Evolutionary conservation across 805 yeast genomes (phyloP).

Genomic region (Yarrowia divulgata): DNA sequence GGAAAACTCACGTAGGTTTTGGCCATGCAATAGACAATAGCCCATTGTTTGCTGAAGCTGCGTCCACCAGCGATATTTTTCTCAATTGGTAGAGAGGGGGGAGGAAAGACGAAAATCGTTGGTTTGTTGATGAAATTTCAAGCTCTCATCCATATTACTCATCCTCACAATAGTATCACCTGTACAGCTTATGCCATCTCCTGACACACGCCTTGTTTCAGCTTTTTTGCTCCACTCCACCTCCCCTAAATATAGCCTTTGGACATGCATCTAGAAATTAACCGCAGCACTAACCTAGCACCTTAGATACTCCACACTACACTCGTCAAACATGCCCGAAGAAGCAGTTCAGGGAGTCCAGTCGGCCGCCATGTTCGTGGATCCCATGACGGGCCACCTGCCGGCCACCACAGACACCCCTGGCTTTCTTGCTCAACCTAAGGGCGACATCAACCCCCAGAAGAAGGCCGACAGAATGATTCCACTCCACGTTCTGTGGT

Average conservation of each 20-base stretch:
- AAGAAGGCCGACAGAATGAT: slow-evolving; percentile 24
- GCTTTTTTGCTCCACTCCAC: slow-evolving; percentile 4
- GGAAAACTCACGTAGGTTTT: slow-evolving; percentile 7
- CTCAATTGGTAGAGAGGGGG: not conserved
- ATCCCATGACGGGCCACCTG: slow-evolving; percentile 34
- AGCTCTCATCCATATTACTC: too few relatives aligned
- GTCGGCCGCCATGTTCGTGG: slow-evolving; percentile 37
- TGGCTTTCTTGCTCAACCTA: not conserved
- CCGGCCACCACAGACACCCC: slow-evolving; percentile 36
- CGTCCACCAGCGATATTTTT: not conserved
- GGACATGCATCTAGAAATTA: slow-evolving; percentile 25
- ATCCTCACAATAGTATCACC: too few relatives aligned
- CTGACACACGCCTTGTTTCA: slow-evolving; percentile 14
- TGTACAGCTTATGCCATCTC: not conserved
- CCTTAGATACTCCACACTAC: slow-evolving; percentile 1
- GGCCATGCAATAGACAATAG: slow-evolving; percentile 10
- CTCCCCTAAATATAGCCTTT: slow-evolving; percentile 13
- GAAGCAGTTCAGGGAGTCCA: slow-evolving; percentile 3
- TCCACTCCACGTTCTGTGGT: slow-evolving; percentile 33
- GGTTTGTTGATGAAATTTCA: too few relatives aligned
- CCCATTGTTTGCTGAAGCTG: slow-evolving; percentile 16
- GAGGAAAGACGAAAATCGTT: not conserved
- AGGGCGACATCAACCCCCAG: slow-evolving; percentile 15
- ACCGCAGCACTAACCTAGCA: slow-evolving; percentile 34
- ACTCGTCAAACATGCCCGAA: slow-evolving; percentile 12